phyloP scores from a whole-genome alignment of 495 filamentous ascomycete species.

The Hypoxylon lienhwacheense region DNA sequence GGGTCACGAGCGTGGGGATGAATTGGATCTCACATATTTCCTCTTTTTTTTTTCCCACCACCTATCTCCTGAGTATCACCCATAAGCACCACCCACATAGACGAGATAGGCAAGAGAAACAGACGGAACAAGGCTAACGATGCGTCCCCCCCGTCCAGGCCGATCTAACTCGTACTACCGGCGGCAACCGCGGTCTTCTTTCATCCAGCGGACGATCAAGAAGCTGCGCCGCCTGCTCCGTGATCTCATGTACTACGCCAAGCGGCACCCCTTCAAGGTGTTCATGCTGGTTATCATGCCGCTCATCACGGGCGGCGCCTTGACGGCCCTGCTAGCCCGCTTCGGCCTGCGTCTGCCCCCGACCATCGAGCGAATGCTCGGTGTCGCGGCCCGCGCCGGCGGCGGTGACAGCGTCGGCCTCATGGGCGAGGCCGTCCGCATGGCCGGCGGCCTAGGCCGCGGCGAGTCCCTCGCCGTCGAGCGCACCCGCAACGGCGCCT shows the following conservation, averaged over 20 bases:
- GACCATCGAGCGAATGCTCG: constrained; percentile 57
- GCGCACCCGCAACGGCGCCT: constrained; percentile 36
- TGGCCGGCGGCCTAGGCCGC: constrained; percentile 42
- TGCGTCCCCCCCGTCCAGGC: constrained; percentile 24
- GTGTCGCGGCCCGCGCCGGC: constrained; percentile 53
- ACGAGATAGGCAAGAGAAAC: no score
- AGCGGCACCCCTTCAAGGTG: constrained; percentile 77
- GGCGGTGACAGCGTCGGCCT: constrained; percentile 55
- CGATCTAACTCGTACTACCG: constrained; percentile 69
- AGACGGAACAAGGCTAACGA: no score
- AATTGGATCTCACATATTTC: no score
- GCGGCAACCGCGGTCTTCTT: constrained; percentile 73
- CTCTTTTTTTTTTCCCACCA: no score
- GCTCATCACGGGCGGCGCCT: constrained; percentile 75
- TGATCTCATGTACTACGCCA: constrained; percentile 73
- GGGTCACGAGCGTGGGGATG: no score
- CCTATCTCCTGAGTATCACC: no score
- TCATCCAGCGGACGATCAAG: constrained; percentile 67
- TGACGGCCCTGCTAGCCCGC: constrained; percentile 69
- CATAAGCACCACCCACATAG: no score
- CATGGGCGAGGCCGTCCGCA: constrained; percentile 52
- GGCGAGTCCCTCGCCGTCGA: constrained; percentile 30
- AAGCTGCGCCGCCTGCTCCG: constrained; percentile 73
- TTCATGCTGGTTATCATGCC: constrained; percentile 85
- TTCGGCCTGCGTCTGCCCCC: constrained; percentile 75